phyloP scores from a whole-genome alignment of 768 basidiomycete genomes.

The Tulasnella calospora region DNA sequence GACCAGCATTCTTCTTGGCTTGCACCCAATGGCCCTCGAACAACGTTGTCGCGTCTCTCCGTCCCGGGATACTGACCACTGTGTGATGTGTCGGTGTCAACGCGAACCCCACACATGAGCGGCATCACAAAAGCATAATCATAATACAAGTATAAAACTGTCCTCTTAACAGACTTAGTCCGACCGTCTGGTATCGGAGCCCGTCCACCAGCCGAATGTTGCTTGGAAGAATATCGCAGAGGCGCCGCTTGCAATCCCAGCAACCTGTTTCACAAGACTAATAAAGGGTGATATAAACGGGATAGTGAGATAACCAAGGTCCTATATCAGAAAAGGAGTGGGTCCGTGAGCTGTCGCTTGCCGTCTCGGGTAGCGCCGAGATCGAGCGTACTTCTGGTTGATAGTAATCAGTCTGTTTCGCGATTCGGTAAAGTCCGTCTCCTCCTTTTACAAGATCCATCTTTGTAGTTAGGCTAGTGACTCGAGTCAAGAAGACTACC shows the following conservation, averaged over 20 bases:
- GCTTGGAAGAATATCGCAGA: not conserved
- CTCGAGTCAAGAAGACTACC: not conserved
- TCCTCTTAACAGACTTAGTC: too few species aligned
- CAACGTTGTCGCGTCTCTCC: too few species aligned
- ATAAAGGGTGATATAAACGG: not conserved
- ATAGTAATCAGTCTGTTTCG: conserved; percentile 20
- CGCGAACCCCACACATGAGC: too few species aligned
- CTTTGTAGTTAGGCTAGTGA: not conserved
- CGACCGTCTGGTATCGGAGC: too few species aligned
- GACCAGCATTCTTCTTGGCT: too few species aligned
- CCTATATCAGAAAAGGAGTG: not conserved
- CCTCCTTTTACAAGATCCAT: not conserved
- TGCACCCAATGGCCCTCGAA: too few species aligned
- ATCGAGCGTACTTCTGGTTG: conserved; percentile 19
- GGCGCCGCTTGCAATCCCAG: not conserved
- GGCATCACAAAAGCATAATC: too few species aligned
- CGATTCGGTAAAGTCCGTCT: conserved; percentile 19
- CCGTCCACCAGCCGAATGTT: too few species aligned
- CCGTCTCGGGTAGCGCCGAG: not conserved
- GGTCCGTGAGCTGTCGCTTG: not conserved
- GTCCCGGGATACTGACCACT: too few species aligned
- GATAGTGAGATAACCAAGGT: conserved; percentile 1
- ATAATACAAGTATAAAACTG: too few species aligned
- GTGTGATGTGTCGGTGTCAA: too few species aligned
- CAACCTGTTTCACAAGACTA: not conserved